phyloP scores from a whole-genome alignment of 2,329 filamentous ascomycete species.

The Catunica adiposa region DNA sequence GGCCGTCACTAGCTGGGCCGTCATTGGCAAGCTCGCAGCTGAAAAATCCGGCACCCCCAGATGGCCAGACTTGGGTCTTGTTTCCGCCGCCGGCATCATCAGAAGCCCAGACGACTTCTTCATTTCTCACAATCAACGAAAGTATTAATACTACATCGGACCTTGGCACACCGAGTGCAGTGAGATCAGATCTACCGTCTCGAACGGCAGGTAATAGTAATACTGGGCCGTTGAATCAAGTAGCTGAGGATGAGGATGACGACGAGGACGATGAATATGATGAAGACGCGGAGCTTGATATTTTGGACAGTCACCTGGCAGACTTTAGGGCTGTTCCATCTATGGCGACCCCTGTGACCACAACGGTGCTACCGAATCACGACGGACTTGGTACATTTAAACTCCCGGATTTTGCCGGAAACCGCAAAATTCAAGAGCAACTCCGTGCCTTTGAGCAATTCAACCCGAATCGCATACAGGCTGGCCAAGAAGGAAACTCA shows the following conservation, averaged over 20 bases:
- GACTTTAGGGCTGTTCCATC: constrained; percentile 56
- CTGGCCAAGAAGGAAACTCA: constrained; percentile 30
- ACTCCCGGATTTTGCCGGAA: constrained; percentile 38
- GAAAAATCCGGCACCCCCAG: constrained; percentile 16
- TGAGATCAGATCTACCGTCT: constrained; percentile 15
- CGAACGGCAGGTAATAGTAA: constrained; percentile 10
- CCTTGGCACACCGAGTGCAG: constrained; percentile 4
- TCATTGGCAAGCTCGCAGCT: constrained; percentile 6
- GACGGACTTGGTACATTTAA: constrained; percentile 82
- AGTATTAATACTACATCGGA: constrained; percentile 11
- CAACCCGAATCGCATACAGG: constrained; percentile 48
- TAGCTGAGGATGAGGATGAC: constrained; percentile 3
- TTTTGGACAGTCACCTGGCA: constrained; percentile 77
- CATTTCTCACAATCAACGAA: constrained; percentile 13
- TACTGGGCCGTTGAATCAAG: constrained; percentile 16
- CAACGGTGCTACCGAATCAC: constrained; percentile 70
- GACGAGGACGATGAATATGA: constrained; percentile 26
- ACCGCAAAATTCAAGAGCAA: constrained; percentile 55
- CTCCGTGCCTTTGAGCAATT: constrained; percentile 78
- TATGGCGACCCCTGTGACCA: constrained; percentile 26
- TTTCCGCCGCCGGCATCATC: constrained; percentile 62
- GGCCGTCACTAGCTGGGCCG: constrained; percentile 6
- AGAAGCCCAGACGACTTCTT: constrained; percentile 16
- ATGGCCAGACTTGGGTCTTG: constrained; percentile 64
- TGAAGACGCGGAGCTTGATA: constrained; percentile 73